A percentile compares a stretch with the other conserved stretches of the same genome.
phyloP scores from a whole-genome alignment of 176 grass and related monocot species.

The Lolium perenne region DNA sequence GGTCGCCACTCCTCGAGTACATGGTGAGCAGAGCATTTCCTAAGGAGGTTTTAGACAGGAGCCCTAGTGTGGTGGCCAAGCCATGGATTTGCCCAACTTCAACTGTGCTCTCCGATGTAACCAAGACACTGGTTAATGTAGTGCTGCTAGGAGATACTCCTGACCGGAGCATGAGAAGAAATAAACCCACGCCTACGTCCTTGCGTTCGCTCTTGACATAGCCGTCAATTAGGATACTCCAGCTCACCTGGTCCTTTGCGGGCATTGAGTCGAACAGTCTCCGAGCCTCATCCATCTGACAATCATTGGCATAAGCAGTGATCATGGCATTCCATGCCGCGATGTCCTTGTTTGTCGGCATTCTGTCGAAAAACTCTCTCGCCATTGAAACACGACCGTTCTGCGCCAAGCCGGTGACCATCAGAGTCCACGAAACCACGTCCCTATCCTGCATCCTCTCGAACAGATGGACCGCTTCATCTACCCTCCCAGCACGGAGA shows the following conservation, averaged over 20 bases:
- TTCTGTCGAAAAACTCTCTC: slow-evolving; percentile 55
- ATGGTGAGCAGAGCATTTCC: slow-evolving; percentile 65
- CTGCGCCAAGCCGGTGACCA: slow-evolving; percentile 71
- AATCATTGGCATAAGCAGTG: slow-evolving; percentile 55
- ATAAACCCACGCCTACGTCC: slow-evolving; percentile 1
- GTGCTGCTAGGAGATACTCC: slow-evolving; percentile 21
- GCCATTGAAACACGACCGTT: slow-evolving; percentile 49
- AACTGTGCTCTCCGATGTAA: slow-evolving; percentile 40
- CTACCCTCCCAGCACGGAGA: no score
- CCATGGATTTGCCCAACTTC: slow-evolving; percentile 62
- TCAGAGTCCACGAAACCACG: slow-evolving; percentile 71
- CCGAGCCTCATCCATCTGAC: slow-evolving; percentile 46
- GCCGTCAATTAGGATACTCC: slow-evolving; percentile 56
- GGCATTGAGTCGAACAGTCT: slow-evolving; percentile 55
- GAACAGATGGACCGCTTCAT: no score
- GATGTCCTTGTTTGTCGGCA: slow-evolving; percentile 41
- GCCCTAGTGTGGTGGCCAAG: slow-evolving; percentile 43
- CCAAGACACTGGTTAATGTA: slow-evolving; percentile 35
- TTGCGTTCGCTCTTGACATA: slow-evolving; percentile 29
- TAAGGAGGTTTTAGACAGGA: slow-evolving; percentile 56
- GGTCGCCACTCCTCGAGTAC: slow-evolving; percentile 53
- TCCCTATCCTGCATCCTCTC: slow-evolving; percentile 12
- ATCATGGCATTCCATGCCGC: slow-evolving; percentile 52
- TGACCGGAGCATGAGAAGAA: slow-evolving; percentile 43
- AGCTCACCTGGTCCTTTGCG: slow-evolving; percentile 63